Evolutionary conservation across 179 eudicot genomes (phyloP).

Genomic region (Beta macrorhiza): DNA sequence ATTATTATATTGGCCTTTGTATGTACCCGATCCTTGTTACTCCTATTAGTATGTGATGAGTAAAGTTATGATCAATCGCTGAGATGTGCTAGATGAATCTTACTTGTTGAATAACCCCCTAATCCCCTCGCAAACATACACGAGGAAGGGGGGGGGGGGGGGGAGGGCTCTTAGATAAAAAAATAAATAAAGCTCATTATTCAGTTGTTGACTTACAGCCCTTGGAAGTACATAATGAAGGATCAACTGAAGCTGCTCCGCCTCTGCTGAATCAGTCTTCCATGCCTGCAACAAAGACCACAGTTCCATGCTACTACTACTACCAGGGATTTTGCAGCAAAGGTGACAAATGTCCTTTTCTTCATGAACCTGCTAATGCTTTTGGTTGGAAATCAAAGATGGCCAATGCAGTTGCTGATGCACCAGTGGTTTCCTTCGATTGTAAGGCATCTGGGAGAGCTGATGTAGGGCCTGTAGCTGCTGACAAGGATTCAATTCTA

Average conservation of each 20-base stretch:
- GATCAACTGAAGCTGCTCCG: constrained; percentile 38
- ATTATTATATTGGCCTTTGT: not conserved
- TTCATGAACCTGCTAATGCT: constrained; percentile 44
- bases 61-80: not conserved
- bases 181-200: not conserved
- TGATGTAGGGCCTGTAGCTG: constrained; percentile 30
- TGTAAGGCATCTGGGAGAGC: constrained; percentile 34
- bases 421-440: constrained; percentile 29
- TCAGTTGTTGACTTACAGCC: constrained; percentile 42
- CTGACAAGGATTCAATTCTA: constrained; percentile 22
- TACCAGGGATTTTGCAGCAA: constrained; percentile 60
- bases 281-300: constrained; percentile 41
- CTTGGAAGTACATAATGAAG: constrained; percentile 42
- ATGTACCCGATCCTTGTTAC: not conserved
- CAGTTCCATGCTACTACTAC: constrained; percentile 60
- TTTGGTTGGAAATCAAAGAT: constrained; percentile 35
- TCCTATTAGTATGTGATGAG: not conserved
- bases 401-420: constrained; percentile 30
- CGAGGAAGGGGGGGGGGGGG: no score
- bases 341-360: constrained; percentile 59
- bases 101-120: no score
- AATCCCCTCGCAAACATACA: no score
- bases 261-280: constrained; percentile 28
- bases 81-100: not conserved
- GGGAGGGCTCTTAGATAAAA: not conserved